These are phyloP conservation scores for Ogataea nonfermentans DNA, from an alignment of 805 yeast species.

Conservation along the genomic window DNA sequence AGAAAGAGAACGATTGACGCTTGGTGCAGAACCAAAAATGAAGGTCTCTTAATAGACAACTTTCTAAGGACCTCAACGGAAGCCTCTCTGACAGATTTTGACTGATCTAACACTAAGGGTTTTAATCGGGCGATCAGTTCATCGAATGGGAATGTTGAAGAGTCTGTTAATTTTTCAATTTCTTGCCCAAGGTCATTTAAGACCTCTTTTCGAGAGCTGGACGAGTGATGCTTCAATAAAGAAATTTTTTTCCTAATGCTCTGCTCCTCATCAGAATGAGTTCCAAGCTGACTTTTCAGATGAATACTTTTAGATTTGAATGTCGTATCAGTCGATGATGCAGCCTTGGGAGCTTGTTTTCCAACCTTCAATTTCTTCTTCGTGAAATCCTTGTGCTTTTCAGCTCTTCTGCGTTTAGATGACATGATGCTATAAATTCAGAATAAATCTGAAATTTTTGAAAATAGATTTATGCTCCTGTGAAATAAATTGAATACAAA, in stretches of 20 bases:
- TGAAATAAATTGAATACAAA: too few relatives aligned
- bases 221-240: constrained; percentile 70
- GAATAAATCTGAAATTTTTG: too few relatives aligned
- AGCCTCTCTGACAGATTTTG: constrained; percentile 61
- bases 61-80: constrained; percentile 47
- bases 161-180: constrained; percentile 11
- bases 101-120: constrained; percentile 66
- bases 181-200: constrained; percentile 40
- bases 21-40: constrained; percentile 59
- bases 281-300: constrained; percentile 37
- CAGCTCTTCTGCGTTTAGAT: constrained; percentile 55
- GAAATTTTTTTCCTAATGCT: constrained; percentile 63
- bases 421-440: constrained; percentile 35
- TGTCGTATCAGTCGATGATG: constrained; percentile 81
- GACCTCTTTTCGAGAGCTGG: constrained; percentile 70
- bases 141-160: constrained; percentile 44
- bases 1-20: constrained; percentile 66
- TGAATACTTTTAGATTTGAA: constrained; percentile 65
- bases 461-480: too few relatives aligned
- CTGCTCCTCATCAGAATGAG: constrained; percentile 33
- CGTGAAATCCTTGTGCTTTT: constrained; percentile 70
- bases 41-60: constrained; percentile 49
- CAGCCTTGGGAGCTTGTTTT: constrained; percentile 66
- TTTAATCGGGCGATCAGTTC: constrained; percentile 55
- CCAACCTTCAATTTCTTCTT: constrained; percentile 88